These are phyloP conservation scores for Mortierella sp. DNA, from an alignment of 371 early-diverging fungal genomes.

Conservation along the genomic window DNA sequence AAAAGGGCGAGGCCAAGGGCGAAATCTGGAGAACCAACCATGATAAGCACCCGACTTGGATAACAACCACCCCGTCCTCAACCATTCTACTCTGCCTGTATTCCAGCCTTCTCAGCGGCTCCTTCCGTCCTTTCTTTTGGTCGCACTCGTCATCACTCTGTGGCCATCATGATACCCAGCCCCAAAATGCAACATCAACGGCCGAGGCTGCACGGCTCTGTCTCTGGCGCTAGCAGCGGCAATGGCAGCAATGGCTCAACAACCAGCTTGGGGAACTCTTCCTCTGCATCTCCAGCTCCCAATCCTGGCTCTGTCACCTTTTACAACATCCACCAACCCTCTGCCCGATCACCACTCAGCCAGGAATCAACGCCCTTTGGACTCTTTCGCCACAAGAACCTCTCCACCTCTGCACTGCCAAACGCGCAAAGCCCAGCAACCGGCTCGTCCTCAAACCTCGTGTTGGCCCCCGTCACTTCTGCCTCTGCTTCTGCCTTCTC, in stretches of 20 bases:
- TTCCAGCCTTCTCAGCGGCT: background rate
- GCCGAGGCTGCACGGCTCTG: constrained; percentile 25
- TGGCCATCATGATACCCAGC: constrained; percentile 43
- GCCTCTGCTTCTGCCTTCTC: constrained; percentile 26
- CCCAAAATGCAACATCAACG: constrained; percentile 33
- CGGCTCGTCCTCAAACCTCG: constrained; percentile 32
- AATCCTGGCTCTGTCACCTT: constrained; percentile 16
- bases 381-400: constrained; percentile 53
- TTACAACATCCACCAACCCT: constrained; percentile 50
- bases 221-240: constrained; percentile 11
- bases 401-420: constrained; percentile 48
- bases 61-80: constrained; percentile 11
- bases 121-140: background rate
- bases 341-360: constrained; percentile 49
- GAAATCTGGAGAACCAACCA: constrained; percentile 16
- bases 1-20: background rate
- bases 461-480: constrained; percentile 22
- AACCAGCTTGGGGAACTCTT: background rate
- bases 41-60: constrained; percentile 26
- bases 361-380: constrained; percentile 53
- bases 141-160: background rate
- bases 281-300: constrained; percentile 3
- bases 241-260: constrained; percentile 3
- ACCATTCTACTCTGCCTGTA: background rate
- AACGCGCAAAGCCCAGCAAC: constrained; percentile 18